These are phyloP conservation scores for Penicillium salamii DNA, from an alignment of 495 filamentous ascomycete genomes.

Conservation along the genomic window DNA sequence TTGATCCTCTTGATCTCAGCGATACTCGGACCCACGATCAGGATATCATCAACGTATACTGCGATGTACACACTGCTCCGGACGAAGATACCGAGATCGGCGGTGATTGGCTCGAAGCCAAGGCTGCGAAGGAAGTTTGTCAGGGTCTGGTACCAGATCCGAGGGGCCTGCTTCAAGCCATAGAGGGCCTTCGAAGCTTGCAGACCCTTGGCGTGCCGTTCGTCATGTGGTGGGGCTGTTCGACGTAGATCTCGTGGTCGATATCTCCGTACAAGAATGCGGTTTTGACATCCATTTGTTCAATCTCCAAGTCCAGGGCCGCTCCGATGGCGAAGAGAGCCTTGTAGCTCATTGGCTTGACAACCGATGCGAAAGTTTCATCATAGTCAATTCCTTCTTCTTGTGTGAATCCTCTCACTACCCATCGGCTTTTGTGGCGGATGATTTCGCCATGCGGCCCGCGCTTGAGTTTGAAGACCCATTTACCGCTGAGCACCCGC, in stretches of 20 bases:
- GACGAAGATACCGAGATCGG: slow-evolving; percentile 24
- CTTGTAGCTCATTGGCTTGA: slow-evolving; percentile 36
- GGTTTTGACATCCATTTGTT: slow-evolving; percentile 33
- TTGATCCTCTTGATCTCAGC: slow-evolving; percentile 27
- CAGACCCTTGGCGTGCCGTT: slow-evolving; percentile 18
- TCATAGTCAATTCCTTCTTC: slow-evolving; percentile 33
- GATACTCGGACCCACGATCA: slow-evolving; percentile 21
- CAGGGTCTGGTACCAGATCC: slow-evolving; percentile 35
- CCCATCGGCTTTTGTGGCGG: slow-evolving; percentile 27
- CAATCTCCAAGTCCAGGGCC: slow-evolving; percentile 21
- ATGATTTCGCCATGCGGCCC: slow-evolving; percentile 26
- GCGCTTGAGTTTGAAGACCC: slow-evolving; percentile 32
- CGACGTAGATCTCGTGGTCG: slow-evolving; percentile 28
- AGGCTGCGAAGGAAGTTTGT: slow-evolving; percentile 25
- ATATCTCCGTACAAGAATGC: slow-evolving; percentile 32
- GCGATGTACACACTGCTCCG: slow-evolving; percentile 21
- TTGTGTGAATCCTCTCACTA: slow-evolving; percentile 31
- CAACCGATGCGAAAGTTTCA: slow-evolving; percentile 40
- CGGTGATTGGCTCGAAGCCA: slow-evolving; percentile 21
- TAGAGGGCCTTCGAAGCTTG: slow-evolving; percentile 36
- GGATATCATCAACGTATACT: slow-evolving; percentile 35
- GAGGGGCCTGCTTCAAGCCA: slow-evolving; percentile 38
- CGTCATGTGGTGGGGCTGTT: slow-evolving; percentile 19
- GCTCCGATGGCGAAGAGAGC: slow-evolving; percentile 26
- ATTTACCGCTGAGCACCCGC: slow-evolving; percentile 25